These are phyloP conservation scores for Candida ortonii DNA, from an alignment of 805 yeast species.

Conservation along the genomic window DNA sequence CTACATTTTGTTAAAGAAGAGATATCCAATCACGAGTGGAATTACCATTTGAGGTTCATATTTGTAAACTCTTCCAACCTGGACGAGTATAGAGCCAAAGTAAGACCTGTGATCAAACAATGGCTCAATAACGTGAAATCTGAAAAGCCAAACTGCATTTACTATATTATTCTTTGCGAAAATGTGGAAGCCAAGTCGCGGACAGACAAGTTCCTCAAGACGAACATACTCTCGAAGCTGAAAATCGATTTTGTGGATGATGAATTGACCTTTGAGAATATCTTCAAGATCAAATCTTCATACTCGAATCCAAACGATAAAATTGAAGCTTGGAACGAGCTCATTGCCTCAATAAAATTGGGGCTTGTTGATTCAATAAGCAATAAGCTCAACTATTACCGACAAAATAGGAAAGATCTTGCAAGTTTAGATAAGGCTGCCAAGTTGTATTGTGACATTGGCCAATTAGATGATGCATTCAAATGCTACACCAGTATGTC, in stretches of 20 bases:
- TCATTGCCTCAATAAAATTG: constrained; percentile 44
- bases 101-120: constrained; percentile 75
- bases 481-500: constrained; percentile 48
- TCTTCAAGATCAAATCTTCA: constrained; percentile 39
- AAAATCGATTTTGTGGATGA: constrained; percentile 30
- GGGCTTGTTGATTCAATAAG: constrained; percentile 54
- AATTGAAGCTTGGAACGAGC: constrained; percentile 49
- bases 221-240: constrained; percentile 31
- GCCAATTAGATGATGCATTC: constrained; percentile 59
- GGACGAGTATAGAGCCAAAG: constrained; percentile 75
- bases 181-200: constrained; percentile 21
- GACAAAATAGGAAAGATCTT: constrained; percentile 19
- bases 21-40: constrained; percentile 31
- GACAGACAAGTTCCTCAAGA: constrained; percentile 28
- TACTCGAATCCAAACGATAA: constrained; percentile 37
- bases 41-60: constrained; percentile 56
- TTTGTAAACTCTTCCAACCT: constrained; percentile 62
- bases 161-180: constrained; percentile 54
- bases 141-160: constrained; percentile 51
- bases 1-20: constrained; percentile 57
- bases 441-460: constrained; percentile 44
- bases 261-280: constrained; percentile 31
- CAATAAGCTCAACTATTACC: constrained; percentile 40
- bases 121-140: constrained; percentile 59
- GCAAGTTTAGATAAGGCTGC: constrained; percentile 31